phyloP scores from a whole-genome alignment of 176 grass and related monocot species.

The Puya raimondii region DNA sequence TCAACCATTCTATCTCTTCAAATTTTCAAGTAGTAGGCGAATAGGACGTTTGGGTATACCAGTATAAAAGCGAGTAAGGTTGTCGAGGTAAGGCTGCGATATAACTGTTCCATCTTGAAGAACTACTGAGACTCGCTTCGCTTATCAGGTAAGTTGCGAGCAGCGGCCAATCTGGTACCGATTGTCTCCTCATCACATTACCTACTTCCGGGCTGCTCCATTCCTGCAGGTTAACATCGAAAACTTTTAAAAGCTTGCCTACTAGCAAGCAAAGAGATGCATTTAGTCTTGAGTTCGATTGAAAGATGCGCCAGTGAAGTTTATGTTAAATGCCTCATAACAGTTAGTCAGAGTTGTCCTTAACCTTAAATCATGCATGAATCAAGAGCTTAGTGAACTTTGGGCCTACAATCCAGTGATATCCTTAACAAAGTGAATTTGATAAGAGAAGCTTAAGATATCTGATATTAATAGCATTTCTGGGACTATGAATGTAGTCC shows the following conservation, averaged over 20 bases:
- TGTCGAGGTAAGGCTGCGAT: slow-evolving; percentile 87
- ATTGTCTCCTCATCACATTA: slow-evolving; percentile 59
- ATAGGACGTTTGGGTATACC: slow-evolving; percentile 32
- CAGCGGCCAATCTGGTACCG: slow-evolving; percentile 90
- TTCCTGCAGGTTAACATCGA: slow-evolving; percentile 37
- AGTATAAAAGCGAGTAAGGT: slow-evolving; percentile 92
- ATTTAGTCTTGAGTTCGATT: background rate
- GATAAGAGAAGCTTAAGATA: too few species aligned
- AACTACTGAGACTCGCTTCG: slow-evolving; percentile 61
- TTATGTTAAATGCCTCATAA: too few species aligned
- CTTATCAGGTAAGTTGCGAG: slow-evolving; percentile 92
- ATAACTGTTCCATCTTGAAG: slow-evolving; percentile 82
- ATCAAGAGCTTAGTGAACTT: too few species aligned
- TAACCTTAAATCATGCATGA: too few species aligned
- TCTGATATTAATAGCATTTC: too few species aligned
- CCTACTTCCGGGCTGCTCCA: slow-evolving; percentile 63
- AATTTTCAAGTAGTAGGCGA: background rate
- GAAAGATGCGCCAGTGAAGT: too few species aligned
- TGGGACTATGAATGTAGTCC: too few species aligned
- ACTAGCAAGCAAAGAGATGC: background rate
- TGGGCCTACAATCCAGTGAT: too few species aligned
- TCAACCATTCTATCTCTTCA: background rate
- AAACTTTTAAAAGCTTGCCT: background rate
- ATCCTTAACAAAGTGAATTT: too few species aligned
- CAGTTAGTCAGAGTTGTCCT: too few species aligned